phyloP scores from a whole-genome alignment of 2,329 filamentous ascomycete species.

The Colletotrichum tofieldiae region DNA sequence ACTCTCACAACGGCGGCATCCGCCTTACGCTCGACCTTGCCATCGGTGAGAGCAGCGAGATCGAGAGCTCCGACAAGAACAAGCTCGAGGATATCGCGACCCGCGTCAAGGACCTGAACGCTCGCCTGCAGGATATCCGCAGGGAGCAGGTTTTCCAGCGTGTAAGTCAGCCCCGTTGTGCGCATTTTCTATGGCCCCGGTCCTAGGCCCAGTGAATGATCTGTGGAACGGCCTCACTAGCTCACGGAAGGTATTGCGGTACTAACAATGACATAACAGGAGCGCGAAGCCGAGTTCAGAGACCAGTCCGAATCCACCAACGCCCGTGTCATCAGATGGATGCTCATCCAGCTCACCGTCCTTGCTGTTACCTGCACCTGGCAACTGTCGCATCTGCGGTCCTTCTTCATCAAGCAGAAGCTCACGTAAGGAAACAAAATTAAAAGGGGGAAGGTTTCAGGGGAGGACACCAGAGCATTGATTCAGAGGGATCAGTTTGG shows the following conservation, averaged over 20 bases:
- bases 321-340: conserved; percentile 92
- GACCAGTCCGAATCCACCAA: conserved; percentile 98
- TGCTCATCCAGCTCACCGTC: conserved; percentile 88
- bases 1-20: conserved; percentile 80
- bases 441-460: conserved; percentile 11
- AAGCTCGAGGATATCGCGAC: conserved; percentile 93
- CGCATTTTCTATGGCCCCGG: neutral
- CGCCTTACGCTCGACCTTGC: conserved; percentile 90
- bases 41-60: conserved; percentile 94
- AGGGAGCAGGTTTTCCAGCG: conserved; percentile 97
- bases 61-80: conserved; percentile 93
- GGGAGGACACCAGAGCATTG: conserved; percentile 14
- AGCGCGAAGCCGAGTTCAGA: conserved; percentile 97
- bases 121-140: conserved; percentile 87
- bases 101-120: conserved; percentile 91
- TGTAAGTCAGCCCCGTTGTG: conserved; percentile 64
- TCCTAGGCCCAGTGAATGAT: neutral
- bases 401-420: conserved; percentile 99
- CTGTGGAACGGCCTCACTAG: neutral
- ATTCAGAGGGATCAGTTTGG: conserved; percentile 7
- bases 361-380: conserved; percentile 92
- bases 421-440: conserved; percentile 77
- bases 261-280: conserved; percentile 65
- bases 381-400: conserved; percentile 95
- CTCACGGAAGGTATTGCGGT: neutral